phyloP scores from a whole-genome alignment of 768 basidiomycete species.

The Suillus sp. region DNA sequence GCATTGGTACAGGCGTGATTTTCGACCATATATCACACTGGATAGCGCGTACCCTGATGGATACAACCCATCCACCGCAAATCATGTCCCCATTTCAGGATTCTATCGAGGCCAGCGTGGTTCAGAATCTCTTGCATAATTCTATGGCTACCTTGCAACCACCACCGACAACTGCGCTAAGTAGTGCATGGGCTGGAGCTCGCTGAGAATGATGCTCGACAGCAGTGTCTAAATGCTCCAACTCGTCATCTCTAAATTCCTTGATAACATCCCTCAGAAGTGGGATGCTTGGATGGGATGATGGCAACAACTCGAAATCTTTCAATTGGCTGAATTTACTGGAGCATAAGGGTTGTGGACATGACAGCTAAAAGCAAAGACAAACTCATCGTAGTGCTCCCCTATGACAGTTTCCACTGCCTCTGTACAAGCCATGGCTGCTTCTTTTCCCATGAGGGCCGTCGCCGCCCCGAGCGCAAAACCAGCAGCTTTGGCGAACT shows the following conservation, averaged over 20 bases:
- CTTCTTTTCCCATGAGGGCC: slow-evolving; percentile 86
- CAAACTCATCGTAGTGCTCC: slow-evolving; percentile 97
- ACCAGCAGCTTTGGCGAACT: slow-evolving; percentile 84
- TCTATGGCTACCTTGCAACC: slow-evolving; percentile 92
- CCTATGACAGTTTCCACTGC: slow-evolving; percentile 98
- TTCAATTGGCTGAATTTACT: slow-evolving; percentile 68
- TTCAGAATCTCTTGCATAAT: slow-evolving; percentile 79
- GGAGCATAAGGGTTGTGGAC: slow-evolving; percentile 9
- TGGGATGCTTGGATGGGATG: slow-evolving; percentile 76
- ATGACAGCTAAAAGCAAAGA: slow-evolving; percentile 18
- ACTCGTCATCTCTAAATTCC: slow-evolving; percentile 93
- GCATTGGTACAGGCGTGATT: slow-evolving; percentile 36
- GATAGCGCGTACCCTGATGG: neutral
- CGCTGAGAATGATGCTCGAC: slow-evolving; percentile 86
- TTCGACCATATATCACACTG: slow-evolving; percentile 9
- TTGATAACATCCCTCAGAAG: slow-evolving; percentile 69
- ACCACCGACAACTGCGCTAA: slow-evolving; percentile 81
- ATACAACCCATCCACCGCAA: neutral
- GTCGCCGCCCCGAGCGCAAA: slow-evolving; percentile 86
- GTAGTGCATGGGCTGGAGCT: slow-evolving; percentile 87
- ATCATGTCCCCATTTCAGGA: neutral
- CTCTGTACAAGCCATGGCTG: slow-evolving; percentile 98
- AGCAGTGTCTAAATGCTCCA: slow-evolving; percentile 92
- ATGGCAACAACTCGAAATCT: slow-evolving; percentile 62
- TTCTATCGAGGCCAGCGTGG: neutral